phyloP scores from a whole-genome alignment of 2,329 filamentous ascomycete genomes.

The Monilinia fructigena region DNA sequence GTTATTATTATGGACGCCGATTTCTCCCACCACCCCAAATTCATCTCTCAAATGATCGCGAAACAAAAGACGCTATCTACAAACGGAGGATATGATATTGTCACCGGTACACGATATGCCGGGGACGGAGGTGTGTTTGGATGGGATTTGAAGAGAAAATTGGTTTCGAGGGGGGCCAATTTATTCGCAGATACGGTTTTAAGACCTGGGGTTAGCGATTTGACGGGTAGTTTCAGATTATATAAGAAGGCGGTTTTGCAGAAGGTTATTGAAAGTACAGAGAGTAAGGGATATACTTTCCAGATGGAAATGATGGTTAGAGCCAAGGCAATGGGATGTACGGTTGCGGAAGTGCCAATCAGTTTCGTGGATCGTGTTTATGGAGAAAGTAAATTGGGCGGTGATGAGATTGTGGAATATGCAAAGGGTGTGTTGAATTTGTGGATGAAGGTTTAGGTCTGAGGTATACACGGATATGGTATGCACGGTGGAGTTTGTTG shows the following conservation, averaged over 20 bases:
- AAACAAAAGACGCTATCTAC: slow-evolving; percentile 59
- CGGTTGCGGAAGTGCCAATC: slow-evolving; percentile 93
- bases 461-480: slow-evolving; percentile 1
- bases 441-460: slow-evolving; percentile 69
- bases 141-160: slow-evolving; percentile 91
- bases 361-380: slow-evolving; percentile 94
- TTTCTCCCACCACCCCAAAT: slow-evolving; percentile 98
- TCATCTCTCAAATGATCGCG: slow-evolving; percentile 91
- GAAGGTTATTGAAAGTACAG: slow-evolving; percentile 84
- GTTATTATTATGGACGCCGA: slow-evolving; percentile 99
- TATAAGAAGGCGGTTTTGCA: slow-evolving; percentile 90
- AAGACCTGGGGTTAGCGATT: slow-evolving; percentile 87
- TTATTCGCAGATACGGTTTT: slow-evolving; percentile 94
- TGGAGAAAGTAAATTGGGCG: slow-evolving; percentile 91
- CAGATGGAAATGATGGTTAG: slow-evolving; percentile 99
- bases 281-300: slow-evolving; percentile 97
- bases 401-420: slow-evolving; percentile 95
- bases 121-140: slow-evolving; percentile 87
- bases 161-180: slow-evolving; percentile 85
- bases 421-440: slow-evolving; percentile 78
- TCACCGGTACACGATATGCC: slow-evolving; percentile 93
- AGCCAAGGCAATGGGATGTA: slow-evolving; percentile 92
- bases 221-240: slow-evolving; percentile 90
- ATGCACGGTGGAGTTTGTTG: slow-evolving; percentile 19
- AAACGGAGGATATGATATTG: slow-evolving; percentile 82